A percentile compares a stretch with the other conserved stretches of the same genome.
Evolutionary conservation across 2,329 filamentous ascomycete species (phyloP).

Genomic region (Ophiosphaerella herpotricha): DNA sequence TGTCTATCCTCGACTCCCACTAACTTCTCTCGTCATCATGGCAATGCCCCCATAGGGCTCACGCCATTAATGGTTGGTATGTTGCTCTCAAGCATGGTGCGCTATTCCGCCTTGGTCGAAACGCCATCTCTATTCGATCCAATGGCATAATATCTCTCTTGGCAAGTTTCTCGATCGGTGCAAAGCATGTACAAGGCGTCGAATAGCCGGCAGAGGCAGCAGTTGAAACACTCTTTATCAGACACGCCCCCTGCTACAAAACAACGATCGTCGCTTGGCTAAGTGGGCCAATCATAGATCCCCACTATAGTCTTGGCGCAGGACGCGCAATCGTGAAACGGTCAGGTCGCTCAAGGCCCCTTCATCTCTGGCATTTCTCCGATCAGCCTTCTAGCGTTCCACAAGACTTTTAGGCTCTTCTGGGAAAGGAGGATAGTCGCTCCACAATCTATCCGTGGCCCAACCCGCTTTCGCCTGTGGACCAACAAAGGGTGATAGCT

Average conservation of each 20-base stretch:
- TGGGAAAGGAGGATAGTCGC: background rate
- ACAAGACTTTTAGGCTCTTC: background rate
- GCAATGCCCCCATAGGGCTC: no score
- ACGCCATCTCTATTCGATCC: background rate
- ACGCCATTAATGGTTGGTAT: no score
- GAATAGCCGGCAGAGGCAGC: background rate
- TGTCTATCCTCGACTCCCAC: no score
- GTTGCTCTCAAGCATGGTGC: no score
- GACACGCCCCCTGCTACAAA: background rate
- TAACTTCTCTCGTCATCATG: no score
- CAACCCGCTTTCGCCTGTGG: background rate
- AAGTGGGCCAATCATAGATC: background rate
- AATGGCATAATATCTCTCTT: background rate
- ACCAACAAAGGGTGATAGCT: background rate
- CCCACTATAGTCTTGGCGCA: background rate
- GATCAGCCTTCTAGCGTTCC: background rate
- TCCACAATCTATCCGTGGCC: background rate
- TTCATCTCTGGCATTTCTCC: background rate
- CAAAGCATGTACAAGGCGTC: background rate
- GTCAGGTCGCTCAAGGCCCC: background rate
- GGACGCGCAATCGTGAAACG: conserved; percentile 3
- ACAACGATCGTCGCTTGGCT: background rate
- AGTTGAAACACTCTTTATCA: background rate
- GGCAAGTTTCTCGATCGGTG: background rate
- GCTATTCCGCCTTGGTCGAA: no score